phyloP scores from a whole-genome alignment of 2,329 filamentous ascomycete genomes.

The Monilinia vaccinii-corymbosi region DNA sequence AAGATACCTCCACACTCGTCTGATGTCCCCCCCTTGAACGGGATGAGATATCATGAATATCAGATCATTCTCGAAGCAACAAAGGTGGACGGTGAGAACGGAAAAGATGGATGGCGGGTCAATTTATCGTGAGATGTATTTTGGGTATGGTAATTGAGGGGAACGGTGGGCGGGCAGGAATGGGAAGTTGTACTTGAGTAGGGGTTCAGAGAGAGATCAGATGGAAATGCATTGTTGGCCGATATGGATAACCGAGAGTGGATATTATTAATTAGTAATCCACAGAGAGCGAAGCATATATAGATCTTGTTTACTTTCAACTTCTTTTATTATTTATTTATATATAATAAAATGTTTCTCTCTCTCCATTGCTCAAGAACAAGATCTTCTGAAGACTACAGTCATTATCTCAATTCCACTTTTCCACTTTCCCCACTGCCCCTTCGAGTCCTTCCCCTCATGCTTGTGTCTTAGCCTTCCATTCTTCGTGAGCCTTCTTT shows the following conservation, averaged over 20 bases:
- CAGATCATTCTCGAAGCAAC: neutral
- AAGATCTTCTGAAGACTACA: neutral
- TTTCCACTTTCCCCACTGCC: neutral
- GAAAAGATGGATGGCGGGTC: neutral
- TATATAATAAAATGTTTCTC: neutral
- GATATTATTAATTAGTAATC: too few relatives aligned
- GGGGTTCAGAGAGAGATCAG: too few relatives aligned
- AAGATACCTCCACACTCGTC: too few relatives aligned
- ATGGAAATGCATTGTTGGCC: too few relatives aligned
- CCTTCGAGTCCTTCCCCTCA: neutral
- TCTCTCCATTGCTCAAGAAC: neutral
- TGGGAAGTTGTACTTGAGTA: neutral
- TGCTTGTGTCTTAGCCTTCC: conserved; percentile 16
- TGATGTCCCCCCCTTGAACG: neutral
- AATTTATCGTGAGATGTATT: neutral
- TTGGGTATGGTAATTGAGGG: neutral
- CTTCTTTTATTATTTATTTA: neutral
- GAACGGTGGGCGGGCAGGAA: neutral
- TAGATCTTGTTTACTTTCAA: too few relatives aligned
- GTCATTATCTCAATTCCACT: too few relatives aligned
- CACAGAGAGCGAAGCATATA: too few relatives aligned
- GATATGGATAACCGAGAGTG: too few relatives aligned
- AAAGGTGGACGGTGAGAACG: conserved; percentile 5
- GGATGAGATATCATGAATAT: neutral
- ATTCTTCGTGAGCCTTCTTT: conserved; percentile 73